Evolutionary conservation across 208 protist species (phyloP).

Genomic region (Crithidia bombi): DNA sequence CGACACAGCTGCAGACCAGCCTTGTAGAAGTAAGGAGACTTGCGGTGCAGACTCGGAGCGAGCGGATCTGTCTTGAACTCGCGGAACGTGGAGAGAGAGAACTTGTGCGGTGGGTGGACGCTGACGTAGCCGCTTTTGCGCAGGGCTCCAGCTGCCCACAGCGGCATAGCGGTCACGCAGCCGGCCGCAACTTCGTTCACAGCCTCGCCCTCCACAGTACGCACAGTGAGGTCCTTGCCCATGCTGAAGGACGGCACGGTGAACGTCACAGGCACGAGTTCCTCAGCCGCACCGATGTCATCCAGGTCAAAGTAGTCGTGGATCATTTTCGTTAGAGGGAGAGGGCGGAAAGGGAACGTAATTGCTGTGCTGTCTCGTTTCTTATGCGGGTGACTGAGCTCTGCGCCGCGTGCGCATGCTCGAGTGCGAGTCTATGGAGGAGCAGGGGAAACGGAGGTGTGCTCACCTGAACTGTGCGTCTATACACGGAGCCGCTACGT

Average conservation of each 20-base stretch:
- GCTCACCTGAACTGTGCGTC: too few relatives aligned
- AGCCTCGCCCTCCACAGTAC: constrained; percentile 47
- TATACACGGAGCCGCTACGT: too few relatives aligned
- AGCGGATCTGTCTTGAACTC: constrained; percentile 84
- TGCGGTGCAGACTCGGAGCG: constrained; percentile 58
- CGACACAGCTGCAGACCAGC: constrained; percentile 55
- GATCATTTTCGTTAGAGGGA: constrained; percentile 42
- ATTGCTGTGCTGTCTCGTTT: neutral
- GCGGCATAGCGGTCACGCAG: constrained; percentile 52
- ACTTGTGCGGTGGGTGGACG: constrained; percentile 55
- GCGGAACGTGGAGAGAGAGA: constrained; percentile 66
- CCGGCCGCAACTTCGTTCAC: constrained; percentile 53
- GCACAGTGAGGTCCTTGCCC: constrained; percentile 47
- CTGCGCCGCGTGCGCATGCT: too few relatives aligned
- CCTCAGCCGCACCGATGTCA: constrained; percentile 54
- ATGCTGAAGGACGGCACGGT: constrained; percentile 56
- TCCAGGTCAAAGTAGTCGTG: constrained; percentile 77
- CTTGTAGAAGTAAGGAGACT: constrained; percentile 79
- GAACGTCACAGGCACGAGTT: constrained; percentile 65
- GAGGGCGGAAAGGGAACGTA: neutral
- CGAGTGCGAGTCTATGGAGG: neutral
- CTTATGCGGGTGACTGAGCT: too few relatives aligned
- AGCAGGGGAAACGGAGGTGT: too few relatives aligned
- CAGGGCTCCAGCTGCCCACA: constrained; percentile 68
- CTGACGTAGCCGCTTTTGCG: constrained; percentile 53